Evolutionary conservation across 345 rosid genomes (phyloP).

Genomic region (Nasturtium officinale): DNA sequence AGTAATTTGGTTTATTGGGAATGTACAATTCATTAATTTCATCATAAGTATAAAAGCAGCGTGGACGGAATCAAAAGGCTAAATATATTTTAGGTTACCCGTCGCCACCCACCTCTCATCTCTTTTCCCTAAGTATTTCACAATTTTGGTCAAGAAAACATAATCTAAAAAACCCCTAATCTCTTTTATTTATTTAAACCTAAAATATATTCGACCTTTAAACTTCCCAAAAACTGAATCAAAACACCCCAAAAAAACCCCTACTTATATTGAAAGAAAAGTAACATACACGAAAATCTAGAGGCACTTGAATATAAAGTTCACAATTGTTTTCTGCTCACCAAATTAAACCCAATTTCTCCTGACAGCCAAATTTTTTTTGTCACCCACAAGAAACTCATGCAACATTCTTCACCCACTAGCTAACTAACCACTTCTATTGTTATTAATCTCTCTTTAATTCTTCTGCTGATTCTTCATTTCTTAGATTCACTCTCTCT

Average conservation of each 20-base stretch:
- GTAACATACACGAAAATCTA: conserved; percentile 15
- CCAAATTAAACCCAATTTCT: conserved; percentile 76
- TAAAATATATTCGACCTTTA: conserved; percentile 11
- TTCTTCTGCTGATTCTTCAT: conserved; percentile 23
- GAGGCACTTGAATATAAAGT: conserved; percentile 21
- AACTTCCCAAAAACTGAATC: conserved; percentile 8
- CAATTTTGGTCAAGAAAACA: conserved; percentile 29
- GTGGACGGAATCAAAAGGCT: conserved; percentile 26
- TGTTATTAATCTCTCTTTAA: conserved; percentile 41
- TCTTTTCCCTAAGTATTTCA: conserved; percentile 30
- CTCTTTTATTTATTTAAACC: conserved; percentile 6
- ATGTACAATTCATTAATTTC: conserved; percentile 24
- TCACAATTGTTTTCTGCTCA: conserved; percentile 63
- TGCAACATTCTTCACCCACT: conserved; percentile 43
- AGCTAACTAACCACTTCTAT: conserved; percentile 32
- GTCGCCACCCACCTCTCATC: conserved; percentile 62
- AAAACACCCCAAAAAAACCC: conserved; percentile 24
- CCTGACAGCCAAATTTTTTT: conserved; percentile 38
- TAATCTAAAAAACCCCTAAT: conserved; percentile 23
- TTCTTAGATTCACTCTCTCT: conserved; percentile 35
- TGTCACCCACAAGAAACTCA: conserved; percentile 43
- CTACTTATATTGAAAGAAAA: conserved; percentile 30
- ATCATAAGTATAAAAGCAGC: not conserved
- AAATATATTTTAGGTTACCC: conserved; percentile 60
- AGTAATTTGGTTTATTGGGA: conserved; percentile 18